A percentile compares a stretch with the other conserved stretches of the same genome.
Evolutionary conservation across 352 stramenopile species (phyloP).

Genomic region (Nothophytophthora sp.): DNA sequence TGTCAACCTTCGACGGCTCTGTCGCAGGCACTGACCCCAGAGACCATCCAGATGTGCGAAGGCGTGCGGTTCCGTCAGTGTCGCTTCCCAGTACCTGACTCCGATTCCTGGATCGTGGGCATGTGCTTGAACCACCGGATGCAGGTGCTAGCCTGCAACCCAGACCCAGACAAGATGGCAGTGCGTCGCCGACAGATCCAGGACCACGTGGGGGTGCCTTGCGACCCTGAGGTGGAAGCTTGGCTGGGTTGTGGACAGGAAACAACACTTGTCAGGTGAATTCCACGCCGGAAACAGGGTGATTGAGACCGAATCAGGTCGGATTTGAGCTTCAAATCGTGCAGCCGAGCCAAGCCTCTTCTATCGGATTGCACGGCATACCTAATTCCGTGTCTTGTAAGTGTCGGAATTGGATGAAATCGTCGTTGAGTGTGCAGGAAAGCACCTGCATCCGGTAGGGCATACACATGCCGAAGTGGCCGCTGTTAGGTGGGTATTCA

Average conservation of each 20-base stretch:
- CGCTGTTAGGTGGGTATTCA: no score
- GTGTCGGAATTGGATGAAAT: no score
- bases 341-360: no score
- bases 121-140: conserved; percentile 43
- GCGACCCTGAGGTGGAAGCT: conserved; percentile 20
- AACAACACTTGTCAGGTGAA: no score
- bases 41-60: conserved; percentile 28
- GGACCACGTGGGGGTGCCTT: conserved; percentile 8
- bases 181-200: conserved; percentile 29
- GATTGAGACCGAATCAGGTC: no score
- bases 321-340: no score
- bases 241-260: conserved; percentile 24
- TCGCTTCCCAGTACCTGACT: conserved; percentile 3
- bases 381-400: no score
- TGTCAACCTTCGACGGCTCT: conserved; percentile 12
- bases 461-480: no score
- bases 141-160: conserved; percentile 34
- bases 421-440: no score
- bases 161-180: conserved; percentile 22
- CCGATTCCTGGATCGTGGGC: conserved; percentile 6
- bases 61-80: conserved; percentile 29
- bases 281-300: no score
- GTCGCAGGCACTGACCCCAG: conserved; percentile 19
- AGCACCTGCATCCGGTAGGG: no score
- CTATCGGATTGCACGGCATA: no score